phyloP scores from a whole-genome alignment of 305 asterid species.

The Fraxinus xanthoxyloides region DNA sequence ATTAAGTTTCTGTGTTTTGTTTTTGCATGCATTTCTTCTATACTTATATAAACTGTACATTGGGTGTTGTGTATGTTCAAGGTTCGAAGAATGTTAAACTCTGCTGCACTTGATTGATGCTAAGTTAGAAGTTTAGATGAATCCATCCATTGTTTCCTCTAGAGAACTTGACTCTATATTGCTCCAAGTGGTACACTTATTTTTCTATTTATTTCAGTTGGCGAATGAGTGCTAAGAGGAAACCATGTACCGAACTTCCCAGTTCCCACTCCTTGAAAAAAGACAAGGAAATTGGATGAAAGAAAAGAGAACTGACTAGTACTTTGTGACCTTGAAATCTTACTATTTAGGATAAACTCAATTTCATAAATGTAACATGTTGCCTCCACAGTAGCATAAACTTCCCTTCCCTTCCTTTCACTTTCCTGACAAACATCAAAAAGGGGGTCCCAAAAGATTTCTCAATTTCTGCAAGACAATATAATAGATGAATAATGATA shows the following conservation, averaged over 20 bases:
- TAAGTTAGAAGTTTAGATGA: not conserved
- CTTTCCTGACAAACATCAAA: not conserved
- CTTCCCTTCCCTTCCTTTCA: not conserved
- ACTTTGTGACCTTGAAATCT: not conserved
- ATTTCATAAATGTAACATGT: not conserved
- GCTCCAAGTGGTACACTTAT: not conserved
- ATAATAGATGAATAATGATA: not conserved
- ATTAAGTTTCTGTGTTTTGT: not conserved
- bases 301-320: not conserved
- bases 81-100: not conserved
- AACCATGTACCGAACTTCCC: not conserved
- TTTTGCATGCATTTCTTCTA: not conserved
- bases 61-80: not conserved
- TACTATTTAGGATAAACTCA: not conserved
- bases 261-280: not conserved
- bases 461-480: not conserved
- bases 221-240: not conserved
- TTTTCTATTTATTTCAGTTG: conserved; percentile 4
- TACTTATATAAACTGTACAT: not conserved
- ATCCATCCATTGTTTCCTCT: not conserved
- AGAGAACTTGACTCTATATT: not conserved
- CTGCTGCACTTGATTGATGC: not conserved
- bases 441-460: not conserved
- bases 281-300: not conserved
- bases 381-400: not conserved